Conservation (phyloP, 352 stramenopile species). For the Globisporangium polare region DNA sequence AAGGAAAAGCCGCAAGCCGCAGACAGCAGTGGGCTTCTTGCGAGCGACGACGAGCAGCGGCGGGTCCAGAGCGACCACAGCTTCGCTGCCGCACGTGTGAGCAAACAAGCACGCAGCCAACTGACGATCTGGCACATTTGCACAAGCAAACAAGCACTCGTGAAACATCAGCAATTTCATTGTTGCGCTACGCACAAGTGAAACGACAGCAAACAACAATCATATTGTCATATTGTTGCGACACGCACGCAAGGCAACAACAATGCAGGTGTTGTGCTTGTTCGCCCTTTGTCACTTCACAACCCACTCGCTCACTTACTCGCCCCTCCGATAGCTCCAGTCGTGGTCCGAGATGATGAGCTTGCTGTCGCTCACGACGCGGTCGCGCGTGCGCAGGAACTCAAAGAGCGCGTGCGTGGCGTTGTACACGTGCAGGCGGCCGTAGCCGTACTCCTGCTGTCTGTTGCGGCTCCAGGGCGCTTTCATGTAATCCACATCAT, state of each 20-base stretch:
- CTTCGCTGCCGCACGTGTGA: slow-evolving; percentile 19
- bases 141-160: too few relatives aligned
- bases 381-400: slow-evolving; percentile 29
- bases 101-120: neutral
- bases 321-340: slow-evolving; percentile 20
- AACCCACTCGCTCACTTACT: neutral
- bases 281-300: neutral
- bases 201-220: neutral
- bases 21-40: slow-evolving; percentile 13
- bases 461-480: slow-evolving; percentile 21
- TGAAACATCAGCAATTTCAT: too few relatives aligned
- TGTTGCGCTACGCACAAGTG: too few relatives aligned
- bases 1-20: slow-evolving; percentile 17
- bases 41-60: slow-evolving; percentile 8
- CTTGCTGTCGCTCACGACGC: slow-evolving; percentile 24
- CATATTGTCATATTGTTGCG: neutral
- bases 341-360: slow-evolving; percentile 36
- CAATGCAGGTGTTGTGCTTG: neutral
- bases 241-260: neutral
- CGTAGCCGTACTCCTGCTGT: slow-evolving; percentile 35
- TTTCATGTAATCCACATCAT: slow-evolving; percentile 25
- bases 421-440: slow-evolving; percentile 36
- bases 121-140: too few relatives aligned
- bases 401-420: slow-evolving; percentile 34
- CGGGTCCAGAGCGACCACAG: neutral